These are phyloP conservation scores for Amaranthus hypochondriacus DNA, from an alignment of 148 eudicot genomes.

Conservation along the genomic window DNA sequence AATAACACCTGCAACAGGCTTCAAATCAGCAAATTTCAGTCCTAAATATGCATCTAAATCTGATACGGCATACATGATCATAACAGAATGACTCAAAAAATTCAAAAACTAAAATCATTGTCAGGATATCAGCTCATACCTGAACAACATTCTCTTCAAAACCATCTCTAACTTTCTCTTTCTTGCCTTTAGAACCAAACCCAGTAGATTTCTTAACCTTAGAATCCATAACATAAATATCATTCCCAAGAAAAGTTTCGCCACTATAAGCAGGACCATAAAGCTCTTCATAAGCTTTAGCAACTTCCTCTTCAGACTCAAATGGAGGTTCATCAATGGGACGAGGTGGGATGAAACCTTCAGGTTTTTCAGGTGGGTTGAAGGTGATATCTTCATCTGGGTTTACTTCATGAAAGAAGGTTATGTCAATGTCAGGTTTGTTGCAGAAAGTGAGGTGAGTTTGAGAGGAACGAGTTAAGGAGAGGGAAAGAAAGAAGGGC, in stretches of 20 bases:
- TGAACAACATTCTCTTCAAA: conserved; percentile 68
- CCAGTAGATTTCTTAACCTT: conserved; percentile 34
- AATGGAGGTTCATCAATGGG: no score
- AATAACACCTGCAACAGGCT: not conserved
- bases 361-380: no score
- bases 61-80: no score
- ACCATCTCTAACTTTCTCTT: conserved; percentile 76
- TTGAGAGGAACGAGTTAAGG: conserved; percentile 25
- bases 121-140: conserved; percentile 16
- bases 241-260: no score
- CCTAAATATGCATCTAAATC: no score
- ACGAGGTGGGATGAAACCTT: no score
- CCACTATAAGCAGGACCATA: conserved; percentile 23
- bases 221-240: no score
- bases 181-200: conserved; percentile 50
- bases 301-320: no score
- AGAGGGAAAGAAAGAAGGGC: conserved; percentile 13
- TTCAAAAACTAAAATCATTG: not conserved
- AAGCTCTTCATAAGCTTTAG: no score
- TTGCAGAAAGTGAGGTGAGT: conserved; percentile 18
- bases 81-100: not conserved
- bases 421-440: not conserved
- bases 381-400: no score
- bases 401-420: no score
- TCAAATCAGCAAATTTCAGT: no score